Conservation (phyloP, 116 monocot genomes). For the Dioscorea cayenensis region DNA sequence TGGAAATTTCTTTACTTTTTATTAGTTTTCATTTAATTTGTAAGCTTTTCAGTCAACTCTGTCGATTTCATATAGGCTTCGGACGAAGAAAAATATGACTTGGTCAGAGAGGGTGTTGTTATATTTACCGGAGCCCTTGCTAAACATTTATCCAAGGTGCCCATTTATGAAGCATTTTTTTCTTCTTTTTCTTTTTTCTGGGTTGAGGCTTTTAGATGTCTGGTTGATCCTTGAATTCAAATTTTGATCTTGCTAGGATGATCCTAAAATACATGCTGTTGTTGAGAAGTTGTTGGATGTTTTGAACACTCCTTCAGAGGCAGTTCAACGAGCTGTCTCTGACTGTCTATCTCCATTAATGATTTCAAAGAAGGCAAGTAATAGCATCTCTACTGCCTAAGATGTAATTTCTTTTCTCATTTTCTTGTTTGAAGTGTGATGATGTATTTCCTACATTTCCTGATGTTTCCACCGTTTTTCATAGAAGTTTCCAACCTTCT, state of each 20-base stretch:
- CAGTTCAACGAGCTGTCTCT: slow-evolving; percentile 98
- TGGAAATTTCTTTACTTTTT: not conserved
- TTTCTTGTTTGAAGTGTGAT: not conserved
- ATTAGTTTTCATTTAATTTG: not conserved
- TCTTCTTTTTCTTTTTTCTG: not conserved
- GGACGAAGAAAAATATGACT: slow-evolving; percentile 93
- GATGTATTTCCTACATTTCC: not conserved
- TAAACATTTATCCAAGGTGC: slow-evolving; percentile 82
- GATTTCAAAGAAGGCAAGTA: slow-evolving; percentile 64
- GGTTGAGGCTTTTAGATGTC: not conserved
- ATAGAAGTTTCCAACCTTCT: not conserved
- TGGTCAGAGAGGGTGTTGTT: slow-evolving; percentile 94
- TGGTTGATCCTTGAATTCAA: not conserved
- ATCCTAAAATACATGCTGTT: slow-evolving; percentile 92
- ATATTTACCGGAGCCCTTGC: slow-evolving; percentile 96
- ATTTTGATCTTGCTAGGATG: slow-evolving; percentile 52
- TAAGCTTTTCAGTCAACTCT: not conserved
- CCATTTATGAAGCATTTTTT: not conserved
- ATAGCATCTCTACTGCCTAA: not conserved
- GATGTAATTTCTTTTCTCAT: not conserved
- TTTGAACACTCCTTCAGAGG: slow-evolving; percentile 94
- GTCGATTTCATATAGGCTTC: slow-evolving; percentile 36
- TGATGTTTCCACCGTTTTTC: too few species aligned
- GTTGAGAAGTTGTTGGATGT: slow-evolving; percentile 93
- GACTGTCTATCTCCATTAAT: slow-evolving; percentile 94